Percentiles rank a stretch among this genome's conserved stretches.
These are phyloP conservation scores for Cnidoscolus chayamansa DNA, from an alignment of 441 rosid species.

Conservation along the genomic window DNA sequence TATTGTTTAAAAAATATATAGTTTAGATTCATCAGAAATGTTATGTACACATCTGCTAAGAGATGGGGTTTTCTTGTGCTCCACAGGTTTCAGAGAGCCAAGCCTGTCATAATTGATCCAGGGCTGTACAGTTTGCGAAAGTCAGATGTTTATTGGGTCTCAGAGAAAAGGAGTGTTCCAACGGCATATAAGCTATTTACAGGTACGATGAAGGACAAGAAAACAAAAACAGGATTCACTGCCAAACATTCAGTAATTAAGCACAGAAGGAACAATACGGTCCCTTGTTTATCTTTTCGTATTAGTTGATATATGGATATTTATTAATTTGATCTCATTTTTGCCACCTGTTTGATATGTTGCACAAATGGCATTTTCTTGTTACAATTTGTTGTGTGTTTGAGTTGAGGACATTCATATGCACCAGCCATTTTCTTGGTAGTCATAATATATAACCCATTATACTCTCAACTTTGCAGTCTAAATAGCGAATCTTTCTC, in stretches of 20 bases:
- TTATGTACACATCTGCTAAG: conserved; percentile 8
- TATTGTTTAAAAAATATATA: not conserved
- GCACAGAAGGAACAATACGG: not conserved
- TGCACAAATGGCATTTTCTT: not conserved
- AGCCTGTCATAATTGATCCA: conserved; percentile 81
- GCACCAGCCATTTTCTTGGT: not conserved
- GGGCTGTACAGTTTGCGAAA: conserved; percentile 57
- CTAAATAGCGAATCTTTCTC: too few species aligned
- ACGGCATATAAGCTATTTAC: conserved; percentile 68
- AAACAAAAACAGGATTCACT: not conserved
- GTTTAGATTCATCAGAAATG: not conserved
- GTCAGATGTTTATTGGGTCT: conserved; percentile 70
- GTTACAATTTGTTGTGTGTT: not conserved
- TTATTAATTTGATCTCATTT: not conserved
- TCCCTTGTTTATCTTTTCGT: not conserved
- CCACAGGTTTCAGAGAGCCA: conserved; percentile 65
- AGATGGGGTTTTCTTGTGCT: conserved; percentile 8
- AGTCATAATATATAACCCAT: not conserved
- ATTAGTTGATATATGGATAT: not conserved
- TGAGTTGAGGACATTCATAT: not conserved
- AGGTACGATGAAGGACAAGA: conserved; percentile 36
- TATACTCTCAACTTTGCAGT: not conserved
- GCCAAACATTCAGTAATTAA: not conserved
- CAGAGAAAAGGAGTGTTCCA: conserved; percentile 58
- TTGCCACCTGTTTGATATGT: not conserved